phyloP scores from a whole-genome alignment of 495 filamentous ascomycete genomes.

The Talaromyces ruber region DNA sequence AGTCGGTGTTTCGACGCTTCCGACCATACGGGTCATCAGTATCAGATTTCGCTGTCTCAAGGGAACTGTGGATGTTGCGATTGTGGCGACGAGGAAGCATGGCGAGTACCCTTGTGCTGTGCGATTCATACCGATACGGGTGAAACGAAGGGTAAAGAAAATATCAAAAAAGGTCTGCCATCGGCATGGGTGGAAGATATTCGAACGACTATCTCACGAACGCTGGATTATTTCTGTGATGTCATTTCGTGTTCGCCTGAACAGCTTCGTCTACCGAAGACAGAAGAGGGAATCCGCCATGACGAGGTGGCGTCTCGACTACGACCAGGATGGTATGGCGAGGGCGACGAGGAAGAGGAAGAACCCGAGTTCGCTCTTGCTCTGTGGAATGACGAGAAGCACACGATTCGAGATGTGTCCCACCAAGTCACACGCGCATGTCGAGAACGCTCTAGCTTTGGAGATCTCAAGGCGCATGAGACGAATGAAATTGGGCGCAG shows the following conservation, averaged over 20 bases:
- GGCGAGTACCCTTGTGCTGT: slow-evolving; percentile 80
- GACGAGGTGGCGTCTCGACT: slow-evolving; percentile 79
- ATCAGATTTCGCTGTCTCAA: slow-evolving; percentile 73
- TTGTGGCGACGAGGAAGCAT: slow-evolving; percentile 91
- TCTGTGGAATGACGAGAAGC: slow-evolving; percentile 98
- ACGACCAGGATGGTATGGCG: slow-evolving; percentile 62
- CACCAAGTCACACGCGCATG: slow-evolving; percentile 88
- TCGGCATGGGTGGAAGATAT: slow-evolving; percentile 66
- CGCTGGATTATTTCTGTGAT: slow-evolving; percentile 90
- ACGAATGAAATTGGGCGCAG: slow-evolving; percentile 80
- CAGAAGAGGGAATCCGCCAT: slow-evolving; percentile 62
- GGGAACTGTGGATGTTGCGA: slow-evolving; percentile 96
- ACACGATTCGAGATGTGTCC: slow-evolving; percentile 85
- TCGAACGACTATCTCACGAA: slow-evolving; percentile 72
- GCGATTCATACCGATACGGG: slow-evolving; percentile 74
- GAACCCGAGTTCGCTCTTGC: slow-evolving; percentile 75
- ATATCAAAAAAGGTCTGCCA: slow-evolving; percentile 47
- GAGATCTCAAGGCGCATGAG: slow-evolving; percentile 69
- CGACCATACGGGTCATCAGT: slow-evolving; percentile 89
- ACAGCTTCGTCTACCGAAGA: slow-evolving; percentile 79
- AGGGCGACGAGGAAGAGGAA: slow-evolving; percentile 44
- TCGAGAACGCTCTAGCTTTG: slow-evolving; percentile 58
- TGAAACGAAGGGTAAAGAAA: slow-evolving; percentile 55
- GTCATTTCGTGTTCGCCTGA: slow-evolving; percentile 97
- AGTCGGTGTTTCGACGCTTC: slow-evolving; percentile 90